Base-by-base conservation (phyloP, 192 early-diverging fungal species). In the Coemansia sp. region DNA sequence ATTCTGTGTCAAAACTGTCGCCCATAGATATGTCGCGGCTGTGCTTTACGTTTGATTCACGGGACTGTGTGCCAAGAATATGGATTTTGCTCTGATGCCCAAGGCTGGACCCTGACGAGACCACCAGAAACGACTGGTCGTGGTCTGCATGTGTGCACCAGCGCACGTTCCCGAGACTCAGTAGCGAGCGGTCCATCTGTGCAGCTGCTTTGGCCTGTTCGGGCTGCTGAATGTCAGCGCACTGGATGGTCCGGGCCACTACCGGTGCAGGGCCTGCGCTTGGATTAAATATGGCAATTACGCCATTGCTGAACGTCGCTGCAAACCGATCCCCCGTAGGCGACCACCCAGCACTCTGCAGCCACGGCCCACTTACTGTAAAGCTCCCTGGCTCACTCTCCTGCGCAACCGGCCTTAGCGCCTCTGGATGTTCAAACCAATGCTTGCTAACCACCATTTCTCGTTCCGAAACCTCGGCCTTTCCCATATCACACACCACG, bases 341-440 rank as follows among this genome's bases (percentile, higher is more conserved):
- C 56, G 79, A 75, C 79, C 79, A 82, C 9, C 62, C 54, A n/a
- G 77, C 72, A 45, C 63, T 23, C 14, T 59, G 27, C 51, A 80
- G 25, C 50, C 35, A 48, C 5, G 63, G 58, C 4, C 19, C 74
- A 21, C n/a, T 23, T 10, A 0, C 29, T 6, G 53, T 25, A 11
- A 52, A 10, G 1, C 3, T 2, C 15, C 12, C 41, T 9, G 37
- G 9, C 5, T 38, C 37, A 43, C 2, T 3, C 15, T 15, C 41
- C 32, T 17, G 21, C 0, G 25, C 62, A 3, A 17, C 11, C 54
- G 52, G 43, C 23, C 17, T 59, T 9, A 62, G 56, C 5, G 52
- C 55, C 17, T 25, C 35, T 4, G 53, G 72, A 10, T 65, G 62
- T 21, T 80, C 77, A 5, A 60, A 67, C 24, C 24, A 21, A 32